A percentile compares a stretch with the other conserved stretches of the same genome.
phyloP scores from a whole-genome alignment of 106 monocot genomes.

The Ottelia alismoides region DNA sequence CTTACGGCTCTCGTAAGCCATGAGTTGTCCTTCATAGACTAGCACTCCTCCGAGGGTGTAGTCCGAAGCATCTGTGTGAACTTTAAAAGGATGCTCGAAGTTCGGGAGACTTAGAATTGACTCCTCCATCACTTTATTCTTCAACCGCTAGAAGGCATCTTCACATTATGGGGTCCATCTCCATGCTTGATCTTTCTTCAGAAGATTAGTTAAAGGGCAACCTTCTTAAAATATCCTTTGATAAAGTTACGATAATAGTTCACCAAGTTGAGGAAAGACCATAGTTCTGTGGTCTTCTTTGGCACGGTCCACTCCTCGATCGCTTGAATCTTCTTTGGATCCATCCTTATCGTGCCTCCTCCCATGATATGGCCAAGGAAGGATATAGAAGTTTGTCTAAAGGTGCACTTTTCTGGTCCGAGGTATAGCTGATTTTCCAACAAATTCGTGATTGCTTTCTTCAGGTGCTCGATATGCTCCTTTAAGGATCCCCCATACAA shows the following conservation, averaged over 20 bases:
- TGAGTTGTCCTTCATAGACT: not conserved
- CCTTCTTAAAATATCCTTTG: not conserved
- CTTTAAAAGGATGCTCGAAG: not conserved
- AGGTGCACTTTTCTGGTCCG: not conserved
- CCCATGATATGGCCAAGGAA: not conserved
- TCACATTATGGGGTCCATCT: not conserved
- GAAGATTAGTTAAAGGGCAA: not conserved
- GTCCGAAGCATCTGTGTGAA: not conserved
- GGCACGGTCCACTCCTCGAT: too few relatives aligned
- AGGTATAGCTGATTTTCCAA: not conserved
- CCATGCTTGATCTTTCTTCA: not conserved
- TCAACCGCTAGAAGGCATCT: not conserved
- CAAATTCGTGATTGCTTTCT: not conserved
- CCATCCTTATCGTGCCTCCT: not conserved
- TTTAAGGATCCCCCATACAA: not conserved
- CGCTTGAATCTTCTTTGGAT: too few relatives aligned
- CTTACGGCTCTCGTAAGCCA: not conserved
- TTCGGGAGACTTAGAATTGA: not conserved
- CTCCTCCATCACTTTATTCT: not conserved
- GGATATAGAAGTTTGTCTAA: not conserved
- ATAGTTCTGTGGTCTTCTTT: too few relatives aligned
- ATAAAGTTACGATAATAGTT: not conserved
- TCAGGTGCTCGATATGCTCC: not conserved
- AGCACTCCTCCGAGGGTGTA: not conserved
- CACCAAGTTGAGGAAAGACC: too few relatives aligned